A percentile compares a stretch with the other conserved stretches of the same genome.
Conservation (phyloP, 139 green algal species). For the Chlamydomonas asymmetrica region DNA sequence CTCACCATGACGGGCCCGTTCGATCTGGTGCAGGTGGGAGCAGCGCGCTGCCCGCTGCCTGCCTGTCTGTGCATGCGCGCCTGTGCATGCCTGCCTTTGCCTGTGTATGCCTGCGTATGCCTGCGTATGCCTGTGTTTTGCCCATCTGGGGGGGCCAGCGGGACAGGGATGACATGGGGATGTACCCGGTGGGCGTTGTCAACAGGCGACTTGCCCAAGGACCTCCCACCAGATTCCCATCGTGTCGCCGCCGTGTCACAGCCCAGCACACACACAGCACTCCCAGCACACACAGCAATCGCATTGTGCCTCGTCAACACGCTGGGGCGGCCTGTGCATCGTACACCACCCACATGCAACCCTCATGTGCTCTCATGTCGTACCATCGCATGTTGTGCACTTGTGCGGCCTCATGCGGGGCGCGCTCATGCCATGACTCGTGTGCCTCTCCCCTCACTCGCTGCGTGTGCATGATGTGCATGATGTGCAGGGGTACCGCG, state of each 20-base stretch:
- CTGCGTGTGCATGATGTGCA: too few species aligned
- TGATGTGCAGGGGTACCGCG: slow-evolving; percentile 13
- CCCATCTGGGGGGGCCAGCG: too few species aligned
- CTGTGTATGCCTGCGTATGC: not conserved
- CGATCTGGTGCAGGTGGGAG: slow-evolving; percentile 13
- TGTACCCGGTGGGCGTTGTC: not conserved
- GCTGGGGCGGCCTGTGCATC: not conserved
- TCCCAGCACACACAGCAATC: too few species aligned
- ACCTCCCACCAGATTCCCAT: too few species aligned
- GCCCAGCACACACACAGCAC: too few species aligned
- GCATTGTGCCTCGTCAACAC: too few species aligned
- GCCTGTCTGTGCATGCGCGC: too few species aligned
- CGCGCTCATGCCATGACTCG: not conserved
- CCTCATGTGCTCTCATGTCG: not conserved
- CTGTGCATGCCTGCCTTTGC: too few species aligned
- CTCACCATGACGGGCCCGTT: slow-evolving; percentile 24
- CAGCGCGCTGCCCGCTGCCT: not conserved
- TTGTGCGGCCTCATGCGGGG: too few species aligned
- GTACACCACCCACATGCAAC: not conserved
- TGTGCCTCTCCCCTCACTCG: not conserved
- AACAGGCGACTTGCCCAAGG: not conserved
- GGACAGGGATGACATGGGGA: not conserved
- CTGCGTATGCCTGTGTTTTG: not conserved
- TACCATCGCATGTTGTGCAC: not conserved
- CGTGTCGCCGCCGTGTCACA: too few species aligned